phyloP scores from a whole-genome alignment of 2,329 filamentous ascomycete species.

The Microsporum canis region DNA sequence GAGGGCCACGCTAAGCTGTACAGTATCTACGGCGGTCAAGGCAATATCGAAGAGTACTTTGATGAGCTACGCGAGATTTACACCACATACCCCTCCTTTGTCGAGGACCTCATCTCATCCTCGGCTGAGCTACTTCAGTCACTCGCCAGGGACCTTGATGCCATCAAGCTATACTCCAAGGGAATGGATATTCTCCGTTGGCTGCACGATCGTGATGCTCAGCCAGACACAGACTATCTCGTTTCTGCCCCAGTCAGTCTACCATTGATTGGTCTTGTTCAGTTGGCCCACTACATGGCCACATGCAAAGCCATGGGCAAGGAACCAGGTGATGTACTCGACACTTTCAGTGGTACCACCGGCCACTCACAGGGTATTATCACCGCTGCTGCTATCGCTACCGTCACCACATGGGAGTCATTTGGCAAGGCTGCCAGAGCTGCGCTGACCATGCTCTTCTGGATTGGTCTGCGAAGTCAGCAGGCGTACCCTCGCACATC shows the following conservation, averaged over 20 bases:
- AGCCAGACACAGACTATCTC: slow-evolving; percentile 87
- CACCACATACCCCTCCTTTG: slow-evolving; percentile 79
- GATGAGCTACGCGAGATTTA: slow-evolving; percentile 90
- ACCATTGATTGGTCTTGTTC: slow-evolving; percentile 88
- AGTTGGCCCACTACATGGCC: slow-evolving; percentile 89
- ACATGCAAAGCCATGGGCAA: slow-evolving; percentile 85
- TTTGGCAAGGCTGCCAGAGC: slow-evolving; percentile 70
- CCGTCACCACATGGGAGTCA: slow-evolving; percentile 84
- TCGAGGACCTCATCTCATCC: slow-evolving; percentile 69
- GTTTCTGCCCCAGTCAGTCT: slow-evolving; percentile 93
- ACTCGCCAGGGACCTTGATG: slow-evolving; percentile 69
- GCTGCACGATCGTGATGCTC: slow-evolving; percentile 78
- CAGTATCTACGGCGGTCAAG: slow-evolving; percentile 91
- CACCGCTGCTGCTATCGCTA: slow-evolving; percentile 80
- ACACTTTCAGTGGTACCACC: slow-evolving; percentile 75
- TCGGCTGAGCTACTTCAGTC: slow-evolving; percentile 80
- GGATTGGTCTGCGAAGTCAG: slow-evolving; percentile 94
- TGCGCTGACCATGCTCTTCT: slow-evolving; percentile 88
- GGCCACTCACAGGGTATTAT: slow-evolving; percentile 96
- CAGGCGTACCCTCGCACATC: slow-evolving; percentile 95
- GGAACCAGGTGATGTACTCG: slow-evolving; percentile 76
- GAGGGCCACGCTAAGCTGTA: slow-evolving; percentile 78
- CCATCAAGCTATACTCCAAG: slow-evolving; percentile 93
- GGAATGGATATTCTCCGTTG: slow-evolving; percentile 91
- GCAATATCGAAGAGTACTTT: slow-evolving; percentile 99